Base-by-base conservation (phyloP, 352 stramenopile species). In the Phytophthora pseudosyringae region DNA sequence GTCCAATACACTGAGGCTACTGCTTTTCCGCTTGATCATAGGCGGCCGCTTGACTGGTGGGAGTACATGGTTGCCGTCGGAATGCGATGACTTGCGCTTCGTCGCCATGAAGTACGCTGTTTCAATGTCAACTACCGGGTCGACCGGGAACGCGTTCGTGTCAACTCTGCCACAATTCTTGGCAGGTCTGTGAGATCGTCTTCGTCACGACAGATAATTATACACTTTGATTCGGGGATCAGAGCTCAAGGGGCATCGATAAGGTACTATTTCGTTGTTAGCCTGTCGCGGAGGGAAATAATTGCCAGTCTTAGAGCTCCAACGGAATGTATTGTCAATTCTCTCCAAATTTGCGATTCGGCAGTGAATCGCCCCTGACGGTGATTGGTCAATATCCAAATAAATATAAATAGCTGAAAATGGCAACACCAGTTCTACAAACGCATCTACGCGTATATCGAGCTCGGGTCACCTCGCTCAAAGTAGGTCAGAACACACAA, bases 21-120 rank as follows among this genome's bases (percentile, higher is more conserved):
- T 89, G 60, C 76, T 89, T 64, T 91, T 91, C 5, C 80, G 76
- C 33, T 86, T 50, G 16, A 91, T 40, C 59, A 59, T 49, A 9
- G 58, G 49, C 32, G 57, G 58, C 11, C 12, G 35, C 4, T 47
- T 64, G 12, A 76, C 64, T 16, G 59, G 33, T 46, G 57, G 56
- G 36, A 69, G 68, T 15, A 3, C 52, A 69, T 51, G 28, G 31
- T 64, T 55, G 25, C 21, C 36, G 12, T 48, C 62, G 15, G 53
- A 32, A 6, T 33, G 38, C 11, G 53, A 44, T 11, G 29, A 8
- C 15, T 55, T 71, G 11, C 40, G 38, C 36, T 71, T 75, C 26
- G 38, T 13, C 16, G 45, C 45, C 67, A 75, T 75, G 31, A 46
- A 21, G 29, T 26, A n/a, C 53, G 32, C 18, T 12, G 38, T 25